phyloP scores from a whole-genome alignment of 1,284 basidiomycete species.

The Coniferiporia weirii region DNA sequence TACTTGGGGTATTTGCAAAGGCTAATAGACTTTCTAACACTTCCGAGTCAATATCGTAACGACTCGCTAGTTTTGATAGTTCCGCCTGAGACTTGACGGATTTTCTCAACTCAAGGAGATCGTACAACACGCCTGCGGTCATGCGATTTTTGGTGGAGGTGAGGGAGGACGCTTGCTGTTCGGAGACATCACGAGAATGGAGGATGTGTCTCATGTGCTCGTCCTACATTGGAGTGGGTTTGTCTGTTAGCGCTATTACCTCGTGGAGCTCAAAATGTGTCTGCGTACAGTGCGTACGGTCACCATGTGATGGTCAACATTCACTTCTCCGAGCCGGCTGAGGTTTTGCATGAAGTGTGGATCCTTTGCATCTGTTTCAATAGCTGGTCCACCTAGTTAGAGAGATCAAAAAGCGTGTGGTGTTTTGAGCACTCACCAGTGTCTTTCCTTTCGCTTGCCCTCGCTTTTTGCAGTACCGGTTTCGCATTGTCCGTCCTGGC shows the following conservation, averaged over 20 bases:
- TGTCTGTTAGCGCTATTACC: not conserved
- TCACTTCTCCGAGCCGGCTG: conserved; percentile 63
- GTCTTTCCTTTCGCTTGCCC: conserved; percentile 50
- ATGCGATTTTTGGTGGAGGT: conserved; percentile 45
- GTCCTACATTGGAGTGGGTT: not conserved
- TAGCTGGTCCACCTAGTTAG: conserved; percentile 38
- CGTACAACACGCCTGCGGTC: conserved; percentile 49
- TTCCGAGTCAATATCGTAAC: conserved; percentile 53
- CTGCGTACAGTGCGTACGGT: conserved; percentile 48
- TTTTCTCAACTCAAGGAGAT: conserved; percentile 67
- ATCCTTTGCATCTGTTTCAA: conserved; percentile 65
- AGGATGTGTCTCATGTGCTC: conserved; percentile 41
- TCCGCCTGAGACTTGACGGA: conserved; percentile 38
- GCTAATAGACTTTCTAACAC: conserved; percentile 53
- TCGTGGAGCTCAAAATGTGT: not conserved
- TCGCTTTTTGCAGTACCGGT: conserved; percentile 21
- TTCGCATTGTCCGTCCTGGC: conserved; percentile 34
- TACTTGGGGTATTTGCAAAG: conserved; percentile 69
- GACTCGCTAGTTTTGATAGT: conserved; percentile 44
- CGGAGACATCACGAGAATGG: conserved; percentile 48
- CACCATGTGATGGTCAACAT: conserved; percentile 63
- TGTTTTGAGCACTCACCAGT: conserved; percentile 34
- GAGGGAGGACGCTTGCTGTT: conserved; percentile 29
- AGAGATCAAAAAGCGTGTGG: not conserved
- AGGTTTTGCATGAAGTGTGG: conserved; percentile 75